A percentile compares a stretch with the other conserved stretches of the same genome.
Conservation (phyloP, 257 asterid species). For the Salvia splendens region DNA sequence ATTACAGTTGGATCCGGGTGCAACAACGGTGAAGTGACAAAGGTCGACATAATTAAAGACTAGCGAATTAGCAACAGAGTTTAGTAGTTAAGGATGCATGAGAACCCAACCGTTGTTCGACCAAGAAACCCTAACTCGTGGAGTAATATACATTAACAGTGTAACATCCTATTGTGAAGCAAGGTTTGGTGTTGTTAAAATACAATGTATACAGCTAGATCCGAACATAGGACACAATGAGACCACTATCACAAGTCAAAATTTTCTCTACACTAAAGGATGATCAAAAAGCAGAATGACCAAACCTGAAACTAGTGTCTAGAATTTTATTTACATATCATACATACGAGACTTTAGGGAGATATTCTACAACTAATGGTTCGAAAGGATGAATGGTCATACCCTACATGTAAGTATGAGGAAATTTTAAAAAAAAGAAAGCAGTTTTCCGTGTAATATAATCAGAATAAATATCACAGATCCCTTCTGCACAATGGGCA, state of each 20-base stretch:
- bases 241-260: conserved; percentile 36
- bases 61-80: neutral
- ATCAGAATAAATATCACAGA: conserved; percentile 48
- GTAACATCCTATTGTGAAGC: conserved; percentile 5
- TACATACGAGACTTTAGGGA: conserved; percentile 31
- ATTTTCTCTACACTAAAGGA: conserved; percentile 50
- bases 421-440: conserved; percentile 34
- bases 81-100: neutral
- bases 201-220: conserved; percentile 16
- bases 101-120: neutral
- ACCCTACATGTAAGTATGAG: conserved; percentile 42
- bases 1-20: too few relatives aligned
- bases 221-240: neutral
- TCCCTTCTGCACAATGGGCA: conserved; percentile 98
- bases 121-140: neutral
- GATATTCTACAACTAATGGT: conserved; percentile 39
- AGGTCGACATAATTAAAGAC: neutral
- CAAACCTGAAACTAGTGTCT: conserved; percentile 38
- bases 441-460: conserved; percentile 34
- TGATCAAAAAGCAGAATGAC: conserved; percentile 38
- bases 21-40: neutral
- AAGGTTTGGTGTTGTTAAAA: conserved; percentile 16
- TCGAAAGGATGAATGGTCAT: conserved; percentile 34
- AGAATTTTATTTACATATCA: conserved; percentile 30
- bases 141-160: neutral